These are phyloP conservation scores for Aspergillus bridgeri DNA, from an alignment of 495 filamentous ascomycete species.

Conservation along the genomic window DNA sequence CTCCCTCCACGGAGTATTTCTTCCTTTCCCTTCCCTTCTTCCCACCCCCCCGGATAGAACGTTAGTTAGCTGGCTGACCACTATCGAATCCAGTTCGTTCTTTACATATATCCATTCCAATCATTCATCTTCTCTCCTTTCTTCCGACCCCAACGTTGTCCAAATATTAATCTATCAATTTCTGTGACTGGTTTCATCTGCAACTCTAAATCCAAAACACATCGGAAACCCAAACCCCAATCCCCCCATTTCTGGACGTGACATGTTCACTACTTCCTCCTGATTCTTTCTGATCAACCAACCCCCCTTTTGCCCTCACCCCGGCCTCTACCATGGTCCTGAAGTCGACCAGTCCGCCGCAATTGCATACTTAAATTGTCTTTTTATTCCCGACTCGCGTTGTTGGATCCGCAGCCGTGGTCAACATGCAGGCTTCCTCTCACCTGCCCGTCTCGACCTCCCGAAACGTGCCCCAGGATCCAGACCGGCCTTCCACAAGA, in stretches of 20 bases:
- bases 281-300: neutral
- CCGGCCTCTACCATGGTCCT: conserved; percentile 18
- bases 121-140: conserved; percentile 2
- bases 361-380: conserved; percentile 15
- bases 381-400: neutral
- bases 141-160: conserved; percentile 1
- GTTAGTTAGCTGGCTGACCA: conserved; percentile 2
- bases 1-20: neutral
- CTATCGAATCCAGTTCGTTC: conserved; percentile 10
- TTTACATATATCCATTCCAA: conserved; percentile 1
- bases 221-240: conserved; percentile 7
- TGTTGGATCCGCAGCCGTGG: neutral
- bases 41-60: neutral
- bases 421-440: conserved; percentile 15
- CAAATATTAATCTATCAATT: neutral
- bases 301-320: neutral
- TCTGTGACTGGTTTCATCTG: neutral
- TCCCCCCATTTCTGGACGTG: neutral
- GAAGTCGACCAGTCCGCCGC: conserved; percentile 9
- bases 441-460: conserved; percentile 11
- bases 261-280: conserved; percentile 2
- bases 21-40: neutral
- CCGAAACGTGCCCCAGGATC: conserved; percentile 16
- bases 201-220: conserved; percentile 9
- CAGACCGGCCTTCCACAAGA: conserved; percentile 35